A percentile compares a stretch with the other conserved stretches of the same genome.
Conservation (phyloP, 768 basidiomycete species). For the Calocybe gangraenosa region DNA sequence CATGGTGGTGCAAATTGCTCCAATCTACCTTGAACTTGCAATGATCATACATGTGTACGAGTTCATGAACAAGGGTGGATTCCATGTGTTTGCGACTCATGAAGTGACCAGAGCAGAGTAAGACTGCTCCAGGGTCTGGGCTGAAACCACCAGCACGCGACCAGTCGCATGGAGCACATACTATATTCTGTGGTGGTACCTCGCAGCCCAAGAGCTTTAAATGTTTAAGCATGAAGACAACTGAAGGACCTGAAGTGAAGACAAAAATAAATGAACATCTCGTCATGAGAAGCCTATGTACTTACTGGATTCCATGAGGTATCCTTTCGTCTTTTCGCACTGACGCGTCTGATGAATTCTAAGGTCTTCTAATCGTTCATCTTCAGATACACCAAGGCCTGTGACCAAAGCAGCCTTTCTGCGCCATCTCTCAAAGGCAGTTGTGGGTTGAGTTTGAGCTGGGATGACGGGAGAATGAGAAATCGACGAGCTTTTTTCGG, state of each 20-base stretch:
- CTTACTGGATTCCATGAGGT: conserved; percentile 69
- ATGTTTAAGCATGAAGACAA: conserved; percentile 91
- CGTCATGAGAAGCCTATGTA: conserved; percentile 15
- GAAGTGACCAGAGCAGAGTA: conserved; percentile 84
- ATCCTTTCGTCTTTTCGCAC: conserved; percentile 70
- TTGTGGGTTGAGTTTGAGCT: conserved; percentile 17
- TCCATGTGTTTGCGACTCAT: conserved; percentile 86
- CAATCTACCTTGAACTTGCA: conserved; percentile 93
- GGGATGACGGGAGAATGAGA: conserved; percentile 6
- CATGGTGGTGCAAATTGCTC: conserved; percentile 87
- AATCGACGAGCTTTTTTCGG: conserved; percentile 19
- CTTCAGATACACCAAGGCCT: conserved; percentile 43
- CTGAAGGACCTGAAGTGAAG: conserved; percentile 72
- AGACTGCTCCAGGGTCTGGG: conserved; percentile 71
- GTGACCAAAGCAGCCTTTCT: conserved; percentile 42
- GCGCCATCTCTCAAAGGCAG: conserved; percentile 47
- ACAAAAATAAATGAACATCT: conserved; percentile 8
- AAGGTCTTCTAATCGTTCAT: conserved; percentile 40
- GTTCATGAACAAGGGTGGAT: conserved; percentile 88
- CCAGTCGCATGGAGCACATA: conserved; percentile 81
- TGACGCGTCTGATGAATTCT: conserved; percentile 28
- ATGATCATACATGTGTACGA: conserved; percentile 94
- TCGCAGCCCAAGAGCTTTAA: conserved; percentile 71
- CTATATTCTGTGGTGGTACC: conserved; percentile 67
- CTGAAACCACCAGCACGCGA: conserved; percentile 77